A percentile compares a stretch with the other conserved stretches of the same genome.
Conservation (phyloP, 768 basidiomycete species). For the Termitomyces eurrhizus region DNA sequence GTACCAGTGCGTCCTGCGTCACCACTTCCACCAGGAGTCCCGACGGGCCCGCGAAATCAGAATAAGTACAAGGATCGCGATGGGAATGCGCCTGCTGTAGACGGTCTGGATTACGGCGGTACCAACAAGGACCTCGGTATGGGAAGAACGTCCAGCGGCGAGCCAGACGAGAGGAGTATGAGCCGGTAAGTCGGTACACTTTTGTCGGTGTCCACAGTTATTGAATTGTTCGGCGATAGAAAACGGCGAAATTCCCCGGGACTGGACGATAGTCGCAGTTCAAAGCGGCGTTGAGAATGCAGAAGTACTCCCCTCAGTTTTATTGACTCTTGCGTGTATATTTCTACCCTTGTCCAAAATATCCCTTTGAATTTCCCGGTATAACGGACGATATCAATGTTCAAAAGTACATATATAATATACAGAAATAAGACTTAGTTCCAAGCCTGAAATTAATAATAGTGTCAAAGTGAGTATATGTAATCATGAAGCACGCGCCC, state of each 20-base stretch:
- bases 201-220: not conserved
- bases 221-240: slow-evolving; percentile 28
- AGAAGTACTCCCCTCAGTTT: not conserved
- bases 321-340: slow-evolving; percentile 5
- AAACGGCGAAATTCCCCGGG: slow-evolving; percentile 75
- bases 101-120: slow-evolving; percentile 86
- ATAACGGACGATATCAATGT: slow-evolving; percentile 2
- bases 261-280: slow-evolving; percentile 61
- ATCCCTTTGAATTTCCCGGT: not conserved
- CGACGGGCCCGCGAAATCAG: slow-evolving; percentile 84
- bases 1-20: slow-evolving; percentile 74
- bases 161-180: slow-evolving; percentile 64
- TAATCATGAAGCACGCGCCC: slow-evolving; percentile 10
- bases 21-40: slow-evolving; percentile 81
- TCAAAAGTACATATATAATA: slow-evolving; percentile 10
- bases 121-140: slow-evolving; percentile 34
- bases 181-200: slow-evolving; percentile 42
- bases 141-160: slow-evolving; percentile 57
- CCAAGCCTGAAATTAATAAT: slow-evolving; percentile 4
- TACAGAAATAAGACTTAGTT: slow-evolving; percentile 11
- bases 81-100: slow-evolving; percentile 78
- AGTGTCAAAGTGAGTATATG: slow-evolving; percentile 9
- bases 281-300: slow-evolving; percentile 61
- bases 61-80: slow-evolving; percentile 91
- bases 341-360: not conserved